phyloP scores from a whole-genome alignment of 208 protist species.

The Trypanosoma grayi region DNA sequence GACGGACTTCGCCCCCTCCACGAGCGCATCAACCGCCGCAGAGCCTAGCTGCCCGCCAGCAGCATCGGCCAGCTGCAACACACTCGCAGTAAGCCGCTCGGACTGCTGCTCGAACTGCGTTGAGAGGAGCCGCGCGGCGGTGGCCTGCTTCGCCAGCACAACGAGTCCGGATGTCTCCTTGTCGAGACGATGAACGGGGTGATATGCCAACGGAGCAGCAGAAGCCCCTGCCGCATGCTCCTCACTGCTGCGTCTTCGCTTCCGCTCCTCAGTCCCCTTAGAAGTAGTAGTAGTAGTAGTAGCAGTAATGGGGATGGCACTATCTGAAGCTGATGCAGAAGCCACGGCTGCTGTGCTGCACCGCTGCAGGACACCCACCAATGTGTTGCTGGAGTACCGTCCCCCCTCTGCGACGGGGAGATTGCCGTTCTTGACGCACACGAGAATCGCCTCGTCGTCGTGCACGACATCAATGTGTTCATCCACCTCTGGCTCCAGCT shows the following conservation, averaged over 20 bases:
- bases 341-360: neutral
- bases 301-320: no score
- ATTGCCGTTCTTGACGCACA: constrained; percentile 75
- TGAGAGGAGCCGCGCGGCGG: constrained; percentile 35
- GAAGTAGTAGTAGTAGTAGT: no score
- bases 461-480: constrained; percentile 52
- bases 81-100: constrained; percentile 4
- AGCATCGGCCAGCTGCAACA: constrained; percentile 4
- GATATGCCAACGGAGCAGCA: neutral
- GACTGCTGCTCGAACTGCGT: constrained; percentile 54
- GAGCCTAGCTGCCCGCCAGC: neutral
- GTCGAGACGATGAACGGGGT: constrained; percentile 79
- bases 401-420: constrained; percentile 83
- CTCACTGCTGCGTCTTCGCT: constrained; percentile 2
- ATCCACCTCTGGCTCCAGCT: constrained; percentile 70
- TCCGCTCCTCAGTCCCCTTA: neutral
- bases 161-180: constrained; percentile 87
- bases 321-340: neutral
- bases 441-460: constrained; percentile 52
- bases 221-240: neutral
- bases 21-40: constrained; percentile 32
- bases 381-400: constrained; percentile 78
- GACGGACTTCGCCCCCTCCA: constrained; percentile 30
- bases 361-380: constrained; percentile 49
- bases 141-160: constrained; percentile 41